Evolutionary conservation across 1,284 basidiomycete genomes (phyloP).

Genomic region (Acaromyces ingoldii): DNA sequence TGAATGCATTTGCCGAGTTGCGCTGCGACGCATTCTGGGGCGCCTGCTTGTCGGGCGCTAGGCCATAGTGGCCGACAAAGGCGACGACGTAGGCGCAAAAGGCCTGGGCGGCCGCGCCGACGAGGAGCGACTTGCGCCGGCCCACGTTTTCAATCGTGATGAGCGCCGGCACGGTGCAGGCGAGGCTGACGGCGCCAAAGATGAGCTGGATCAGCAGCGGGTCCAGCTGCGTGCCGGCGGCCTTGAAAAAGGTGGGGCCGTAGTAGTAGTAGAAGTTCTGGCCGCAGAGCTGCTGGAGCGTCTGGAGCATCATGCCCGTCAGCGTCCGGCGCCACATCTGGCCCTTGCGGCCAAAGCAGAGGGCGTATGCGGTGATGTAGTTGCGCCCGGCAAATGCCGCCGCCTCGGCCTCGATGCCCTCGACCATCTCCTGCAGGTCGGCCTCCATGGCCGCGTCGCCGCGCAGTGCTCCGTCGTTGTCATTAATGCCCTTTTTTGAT

Average conservation of each 20-base stretch:
- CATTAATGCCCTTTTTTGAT: too few species aligned
- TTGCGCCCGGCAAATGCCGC: constrained; percentile 63
- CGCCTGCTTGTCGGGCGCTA: constrained; percentile 57
- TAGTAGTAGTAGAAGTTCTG: constrained; percentile 80
- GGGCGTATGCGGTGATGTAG: constrained; percentile 59
- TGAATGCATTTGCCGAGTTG: constrained; percentile 62
- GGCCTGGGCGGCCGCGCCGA: constrained; percentile 49
- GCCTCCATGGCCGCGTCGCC: constrained; percentile 60
- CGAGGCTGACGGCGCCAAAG: constrained; percentile 51
- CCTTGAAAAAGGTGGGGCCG: constrained; percentile 70
- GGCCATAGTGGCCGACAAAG: constrained; percentile 52
- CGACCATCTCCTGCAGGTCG: constrained; percentile 61
- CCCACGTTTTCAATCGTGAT: constrained; percentile 52
- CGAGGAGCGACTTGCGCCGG: constrained; percentile 54
- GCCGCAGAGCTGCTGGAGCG: constrained; percentile 63
- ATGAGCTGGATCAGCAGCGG: constrained; percentile 59
- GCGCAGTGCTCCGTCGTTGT: constrained; percentile 59
- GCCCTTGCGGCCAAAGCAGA: constrained; percentile 64
- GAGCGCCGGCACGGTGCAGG: constrained; percentile 35
- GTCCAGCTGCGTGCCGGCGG: constrained; percentile 63
- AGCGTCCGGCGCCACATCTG: constrained; percentile 70
- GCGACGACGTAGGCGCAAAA: constrained; percentile 56
- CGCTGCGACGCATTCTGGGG: constrained; percentile 17
- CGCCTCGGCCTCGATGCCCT: constrained; percentile 58
- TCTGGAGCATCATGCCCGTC: constrained; percentile 65